phyloP scores from a whole-genome alignment of 768 basidiomycete genomes.

The Tylopilus intermedius region DNA sequence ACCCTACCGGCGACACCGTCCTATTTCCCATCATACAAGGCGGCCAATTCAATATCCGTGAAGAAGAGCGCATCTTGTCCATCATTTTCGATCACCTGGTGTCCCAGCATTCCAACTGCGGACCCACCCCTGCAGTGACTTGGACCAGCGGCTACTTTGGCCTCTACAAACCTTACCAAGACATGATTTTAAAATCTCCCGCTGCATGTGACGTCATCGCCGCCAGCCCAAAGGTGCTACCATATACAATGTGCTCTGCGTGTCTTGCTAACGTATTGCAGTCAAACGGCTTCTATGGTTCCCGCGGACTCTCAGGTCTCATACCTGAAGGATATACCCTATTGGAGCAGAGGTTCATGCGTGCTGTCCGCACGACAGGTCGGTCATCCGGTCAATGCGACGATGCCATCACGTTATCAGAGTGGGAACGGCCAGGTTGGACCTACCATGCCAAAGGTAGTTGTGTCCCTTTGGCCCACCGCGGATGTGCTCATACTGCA shows the following conservation, averaged over 20 bases:
- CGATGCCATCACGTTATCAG: slow-evolving; percentile 63
- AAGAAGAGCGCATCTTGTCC: slow-evolving; percentile 68
- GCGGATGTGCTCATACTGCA: neutral
- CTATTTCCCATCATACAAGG: slow-evolving; percentile 85
- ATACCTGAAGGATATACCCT: slow-evolving; percentile 95
- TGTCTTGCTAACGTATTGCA: slow-evolving; percentile 28
- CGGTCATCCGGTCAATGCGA: slow-evolving; percentile 27
- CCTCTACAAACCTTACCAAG: slow-evolving; percentile 74
- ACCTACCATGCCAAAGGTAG: slow-evolving; percentile 98
- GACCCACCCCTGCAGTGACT: slow-evolving; percentile 52
- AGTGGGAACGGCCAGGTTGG: slow-evolving; percentile 90
- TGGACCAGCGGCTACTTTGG: slow-evolving; percentile 96
- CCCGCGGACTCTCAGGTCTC: slow-evolving; percentile 81
- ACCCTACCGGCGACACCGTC: slow-evolving; percentile 37
- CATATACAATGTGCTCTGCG: neutral
- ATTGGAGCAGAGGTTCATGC: slow-evolving; percentile 80
- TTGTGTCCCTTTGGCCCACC: neutral
- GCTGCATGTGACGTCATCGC: slow-evolving; percentile 70
- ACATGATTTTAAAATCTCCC: slow-evolving; percentile 56
- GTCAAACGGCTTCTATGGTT: slow-evolving; percentile 96
- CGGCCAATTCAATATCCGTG: slow-evolving; percentile 79
- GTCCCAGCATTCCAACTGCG: slow-evolving; percentile 2
- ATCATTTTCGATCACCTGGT: slow-evolving; percentile 54
- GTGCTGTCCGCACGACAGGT: slow-evolving; percentile 48
- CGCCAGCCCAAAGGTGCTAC: slow-evolving; percentile 75